Evolutionary conservation across 495 filamentous ascomycete species (phyloP).

Genomic region (Sordaria brevicollis): DNA sequence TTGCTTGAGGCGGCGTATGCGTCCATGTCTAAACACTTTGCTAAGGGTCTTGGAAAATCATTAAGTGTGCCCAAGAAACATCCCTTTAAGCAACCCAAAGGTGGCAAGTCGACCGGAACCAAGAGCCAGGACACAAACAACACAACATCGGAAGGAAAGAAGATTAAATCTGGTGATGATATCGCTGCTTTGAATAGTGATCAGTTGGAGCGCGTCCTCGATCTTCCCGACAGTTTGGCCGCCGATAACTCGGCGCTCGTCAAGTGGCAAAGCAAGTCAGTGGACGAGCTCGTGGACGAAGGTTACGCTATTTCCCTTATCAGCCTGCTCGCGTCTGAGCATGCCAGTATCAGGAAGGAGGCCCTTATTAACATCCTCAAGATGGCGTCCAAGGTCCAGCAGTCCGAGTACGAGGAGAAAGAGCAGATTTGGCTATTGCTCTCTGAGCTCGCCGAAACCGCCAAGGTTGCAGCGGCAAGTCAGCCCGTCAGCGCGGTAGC

Average conservation of each 20-base stretch:
- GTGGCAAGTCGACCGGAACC: neutral
- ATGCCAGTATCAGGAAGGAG: constrained; percentile 64
- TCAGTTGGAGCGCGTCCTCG: constrained; percentile 22
- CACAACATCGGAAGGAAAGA: neutral
- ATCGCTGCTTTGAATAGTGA: constrained; percentile 1
- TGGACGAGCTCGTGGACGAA: constrained; percentile 64
- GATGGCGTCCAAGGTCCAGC: constrained; percentile 54
- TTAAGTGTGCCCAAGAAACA: neutral
- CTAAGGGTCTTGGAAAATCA: neutral
- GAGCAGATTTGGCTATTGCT: constrained; percentile 64
- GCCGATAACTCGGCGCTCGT: constrained; percentile 49
- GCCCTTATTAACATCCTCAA: constrained; percentile 57
- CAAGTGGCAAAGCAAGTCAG: constrained; percentile 63
- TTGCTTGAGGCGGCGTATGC: constrained; percentile 26
- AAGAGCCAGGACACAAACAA: neutral
- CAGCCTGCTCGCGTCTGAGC: constrained; percentile 62
- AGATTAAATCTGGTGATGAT: neutral
- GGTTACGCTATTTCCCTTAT: constrained; percentile 57
- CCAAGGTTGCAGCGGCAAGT: constrained; percentile 9
- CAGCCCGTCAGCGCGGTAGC: constrained; percentile 38
- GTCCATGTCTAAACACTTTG: constrained; percentile 15
- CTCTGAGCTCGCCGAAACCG: constrained; percentile 69
- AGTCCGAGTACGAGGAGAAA: constrained; percentile 64
- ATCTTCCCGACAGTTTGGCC: constrained; percentile 22
- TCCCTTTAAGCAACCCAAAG: neutral